phyloP scores from a whole-genome alignment of 2,329 filamentous ascomycete species.

The Exophiala dermatitidis region DNA sequence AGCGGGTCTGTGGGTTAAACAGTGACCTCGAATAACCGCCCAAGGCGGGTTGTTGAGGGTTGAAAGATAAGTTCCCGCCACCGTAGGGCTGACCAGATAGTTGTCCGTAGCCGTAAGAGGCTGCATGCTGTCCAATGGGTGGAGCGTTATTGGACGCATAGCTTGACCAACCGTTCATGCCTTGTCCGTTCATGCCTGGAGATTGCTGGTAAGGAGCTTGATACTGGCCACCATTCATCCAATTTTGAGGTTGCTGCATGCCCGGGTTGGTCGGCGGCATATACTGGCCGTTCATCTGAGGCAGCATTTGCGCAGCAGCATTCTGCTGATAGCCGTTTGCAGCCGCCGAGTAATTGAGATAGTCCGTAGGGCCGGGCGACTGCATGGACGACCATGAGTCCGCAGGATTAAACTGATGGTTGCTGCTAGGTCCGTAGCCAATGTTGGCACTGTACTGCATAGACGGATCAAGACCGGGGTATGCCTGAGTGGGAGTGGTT shows the following conservation, averaged over 20 bases:
- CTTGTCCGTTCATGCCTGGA: conserved; percentile 33
- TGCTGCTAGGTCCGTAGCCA: conserved; percentile 8
- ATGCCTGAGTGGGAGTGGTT: conserved; percentile 21
- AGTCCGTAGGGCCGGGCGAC: conserved; percentile 5
- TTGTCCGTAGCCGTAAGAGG: conserved; percentile 70
- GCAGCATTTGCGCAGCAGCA: conserved; percentile 15
- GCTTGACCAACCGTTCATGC: conserved; percentile 26
- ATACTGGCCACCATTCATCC: conserved; percentile 33
- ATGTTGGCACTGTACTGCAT: conserved; percentile 14
- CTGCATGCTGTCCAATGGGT: conserved; percentile 28
- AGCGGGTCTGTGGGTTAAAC: conserved; percentile 91
- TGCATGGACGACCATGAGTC: conserved; percentile 20
- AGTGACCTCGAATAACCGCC: conserved; percentile 76
- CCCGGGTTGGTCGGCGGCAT: conserved; percentile 30
- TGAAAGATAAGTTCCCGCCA: conserved; percentile 33
- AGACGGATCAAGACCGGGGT: conserved; percentile 20
- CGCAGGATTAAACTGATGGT: conserved; percentile 8
- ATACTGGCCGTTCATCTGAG: conserved; percentile 21
- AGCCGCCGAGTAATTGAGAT: conserved; percentile 17
- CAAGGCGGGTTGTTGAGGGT: conserved; percentile 66
- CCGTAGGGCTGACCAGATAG: conserved; percentile 65
- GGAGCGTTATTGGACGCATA: conserved; percentile 11
- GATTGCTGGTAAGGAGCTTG: conserved; percentile 37
- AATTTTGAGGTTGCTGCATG: conserved; percentile 29
- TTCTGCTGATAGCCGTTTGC: conserved; percentile 13